These are phyloP conservation scores for Diaporthe vaccinii DNA, from an alignment of 2,329 filamentous ascomycete species.

Conservation along the genomic window DNA sequence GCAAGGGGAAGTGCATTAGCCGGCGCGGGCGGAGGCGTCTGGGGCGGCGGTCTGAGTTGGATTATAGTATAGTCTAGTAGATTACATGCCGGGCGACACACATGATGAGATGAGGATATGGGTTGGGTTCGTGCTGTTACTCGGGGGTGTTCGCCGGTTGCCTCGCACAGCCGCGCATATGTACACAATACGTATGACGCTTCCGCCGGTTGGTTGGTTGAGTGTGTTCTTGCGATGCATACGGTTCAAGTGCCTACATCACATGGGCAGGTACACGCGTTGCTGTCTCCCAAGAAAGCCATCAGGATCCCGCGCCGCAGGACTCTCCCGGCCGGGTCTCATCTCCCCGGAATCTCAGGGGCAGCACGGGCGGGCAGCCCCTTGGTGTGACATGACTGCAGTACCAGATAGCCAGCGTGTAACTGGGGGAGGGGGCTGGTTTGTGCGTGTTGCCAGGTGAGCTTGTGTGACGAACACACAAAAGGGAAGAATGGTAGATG, in stretches of 20 bases:
- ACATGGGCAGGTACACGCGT: background rate
- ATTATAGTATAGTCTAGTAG: background rate
- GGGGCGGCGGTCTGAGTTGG: background rate
- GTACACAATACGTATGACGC: too few relatives aligned
- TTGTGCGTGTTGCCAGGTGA: background rate
- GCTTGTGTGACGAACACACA: background rate
- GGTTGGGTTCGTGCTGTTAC: background rate
- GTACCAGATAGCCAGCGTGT: background rate
- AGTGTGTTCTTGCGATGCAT: background rate
- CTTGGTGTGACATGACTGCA: constrained; percentile 9
- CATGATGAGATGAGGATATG: background rate
- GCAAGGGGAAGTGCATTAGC: constrained; percentile 3
- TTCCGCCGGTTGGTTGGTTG: too few relatives aligned
- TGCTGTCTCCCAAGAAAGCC: background rate
- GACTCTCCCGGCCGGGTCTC: constrained; percentile 2
- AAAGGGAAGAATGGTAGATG: background rate
- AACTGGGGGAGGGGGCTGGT: background rate
- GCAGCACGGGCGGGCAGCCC: background rate
- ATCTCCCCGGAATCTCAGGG: constrained; percentile 13
- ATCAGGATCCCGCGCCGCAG: constrained; percentile 5
- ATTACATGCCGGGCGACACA: background rate
- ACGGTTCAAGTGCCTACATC: background rate
- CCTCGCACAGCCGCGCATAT: background rate
- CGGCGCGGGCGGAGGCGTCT: constrained; percentile 8
- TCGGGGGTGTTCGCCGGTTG: background rate